Evolutionary conservation across 164 flowering plant species (phyloP), one percentile per base, ranked within the genome.

Genomic region (Houttuynia cordata): DNA sequence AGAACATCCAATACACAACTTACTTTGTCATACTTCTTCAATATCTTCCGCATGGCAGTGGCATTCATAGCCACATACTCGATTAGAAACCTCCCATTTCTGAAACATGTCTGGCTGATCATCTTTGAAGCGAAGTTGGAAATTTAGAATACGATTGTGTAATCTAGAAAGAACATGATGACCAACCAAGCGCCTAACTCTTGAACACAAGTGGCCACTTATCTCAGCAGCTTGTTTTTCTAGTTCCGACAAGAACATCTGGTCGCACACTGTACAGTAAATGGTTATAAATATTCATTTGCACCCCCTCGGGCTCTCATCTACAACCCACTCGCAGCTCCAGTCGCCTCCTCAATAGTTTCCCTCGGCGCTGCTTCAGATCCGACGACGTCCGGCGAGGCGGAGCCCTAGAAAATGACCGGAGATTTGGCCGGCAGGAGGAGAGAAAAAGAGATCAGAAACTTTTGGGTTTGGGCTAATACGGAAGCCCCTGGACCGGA

Each of bases 11-110:
- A n/a, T n/a, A n/a, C n/a, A n/a, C n/a, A 63, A 15, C 75, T 69
- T 80, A 87, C 98, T 62, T 88, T 91, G 63, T 91, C 98, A 67
- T 91, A 91, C 68, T 91, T 91, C 85, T 88, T 87, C 25, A 91
- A 86, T 61, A 91, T 85, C 74, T 91, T 91, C 57, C 79, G 77
- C 23, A 88, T 82, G 23, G 98, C 98, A 64, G 78, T 75, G 56
- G 98, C 96, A 74, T 91, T 91, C 94, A 88, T 87, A 13, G 79
- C 73, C 49, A 79, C 76, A n/a, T n/a, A n/a, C n/a, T n/a, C n/a
- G n/a, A n/a, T n/a, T n/a, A n/a, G n/a, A n/a, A n/a, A n/a, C n/a
- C n/a, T n/a, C n/a, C n/a, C n/a, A n/a, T n/a, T n/a, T n/a, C n/a
- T n/a, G n/a, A n/a, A n/a, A n/a, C n/a, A n/a, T n/a, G n/a, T n/a